Percentiles rank a stretch among this genome's conserved stretches.
Evolutionary conservation across 352 stramenopile species (phyloP).

Genomic region (Phytophthora rubi): DNA sequence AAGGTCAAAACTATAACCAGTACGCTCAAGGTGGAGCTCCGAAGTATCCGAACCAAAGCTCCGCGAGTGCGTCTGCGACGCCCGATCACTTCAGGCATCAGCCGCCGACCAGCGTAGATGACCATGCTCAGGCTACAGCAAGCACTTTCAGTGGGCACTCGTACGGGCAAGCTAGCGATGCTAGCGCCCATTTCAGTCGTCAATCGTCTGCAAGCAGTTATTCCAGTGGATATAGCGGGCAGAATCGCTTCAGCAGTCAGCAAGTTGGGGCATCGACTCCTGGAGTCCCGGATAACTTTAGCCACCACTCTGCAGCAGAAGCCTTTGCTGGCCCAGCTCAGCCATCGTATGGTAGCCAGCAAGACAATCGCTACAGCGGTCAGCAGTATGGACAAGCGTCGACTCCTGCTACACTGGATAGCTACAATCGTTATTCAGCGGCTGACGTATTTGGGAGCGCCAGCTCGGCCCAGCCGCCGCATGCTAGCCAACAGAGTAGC

Average conservation of each 20-base stretch:
- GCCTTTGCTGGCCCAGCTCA: conserved; percentile 25
- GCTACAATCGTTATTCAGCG: conserved; percentile 26
- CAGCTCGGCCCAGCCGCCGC: conserved; percentile 16
- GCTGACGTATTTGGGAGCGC: conserved; percentile 15
- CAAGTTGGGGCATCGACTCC: conserved; percentile 19
- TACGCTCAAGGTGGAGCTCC: conserved; percentile 16
- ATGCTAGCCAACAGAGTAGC: conserved; percentile 17
- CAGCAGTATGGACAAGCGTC: conserved; percentile 22
- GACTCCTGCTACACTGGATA: conserved; percentile 23
- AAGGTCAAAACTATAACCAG: conserved; percentile 24
- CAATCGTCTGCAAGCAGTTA: conserved; percentile 38
- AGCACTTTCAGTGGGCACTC: conserved; percentile 19
- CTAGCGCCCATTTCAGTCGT: conserved; percentile 24
- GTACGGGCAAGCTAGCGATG: conserved; percentile 19
- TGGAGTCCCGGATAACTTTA: conserved; percentile 27
- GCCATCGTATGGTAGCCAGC: conserved; percentile 16
- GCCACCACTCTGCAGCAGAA: conserved; percentile 16
- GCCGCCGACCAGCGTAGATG: conserved; percentile 4
- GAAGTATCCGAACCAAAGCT: conserved; percentile 19
- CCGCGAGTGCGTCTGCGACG: conserved; percentile 3
- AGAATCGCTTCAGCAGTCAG: conserved; percentile 22
- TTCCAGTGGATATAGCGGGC: conserved; percentile 17
- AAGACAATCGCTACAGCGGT: conserved; percentile 16
- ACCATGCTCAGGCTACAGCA: conserved; percentile 11
- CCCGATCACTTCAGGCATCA: conserved; percentile 16